Evolutionary conservation across 1,284 basidiomycete genomes (phyloP).

Genomic region (Ustilago cynodontis): DNA sequence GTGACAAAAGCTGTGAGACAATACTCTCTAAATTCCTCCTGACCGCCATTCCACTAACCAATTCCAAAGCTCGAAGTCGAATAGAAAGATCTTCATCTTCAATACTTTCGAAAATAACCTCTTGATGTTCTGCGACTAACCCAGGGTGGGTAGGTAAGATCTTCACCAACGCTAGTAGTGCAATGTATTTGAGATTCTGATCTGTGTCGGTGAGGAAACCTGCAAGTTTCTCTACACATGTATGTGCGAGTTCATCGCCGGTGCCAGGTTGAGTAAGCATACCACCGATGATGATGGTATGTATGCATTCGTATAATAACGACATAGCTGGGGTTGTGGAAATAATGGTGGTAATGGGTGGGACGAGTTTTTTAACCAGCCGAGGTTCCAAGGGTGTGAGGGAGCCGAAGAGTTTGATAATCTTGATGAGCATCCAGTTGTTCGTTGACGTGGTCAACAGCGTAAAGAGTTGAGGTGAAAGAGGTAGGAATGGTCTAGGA

Average conservation of each 20-base stretch:
- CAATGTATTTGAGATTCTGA: conserved; percentile 95
- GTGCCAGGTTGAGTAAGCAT: conserved; percentile 76
- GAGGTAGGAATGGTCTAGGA: conserved; percentile 60
- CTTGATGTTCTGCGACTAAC: conserved; percentile 90
- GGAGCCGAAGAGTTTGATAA: conserved; percentile 79
- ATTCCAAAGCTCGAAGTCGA: conserved; percentile 91
- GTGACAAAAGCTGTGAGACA: conserved; percentile 85
- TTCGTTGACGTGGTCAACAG: conserved; percentile 94
- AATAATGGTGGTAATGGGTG: conserved; percentile 93
- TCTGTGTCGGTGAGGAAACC: conserved; percentile 91
- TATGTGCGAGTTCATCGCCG: conserved; percentile 80
- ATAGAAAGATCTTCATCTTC: conserved; percentile 96
- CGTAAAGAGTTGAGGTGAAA: conserved; percentile 91
- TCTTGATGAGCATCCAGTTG: conserved; percentile 99
- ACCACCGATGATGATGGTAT: conserved; percentile 95
- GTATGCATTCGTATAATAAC: conserved; percentile 95
- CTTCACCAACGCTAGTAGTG: conserved; percentile 92
- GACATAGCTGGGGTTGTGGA: conserved; percentile 95
- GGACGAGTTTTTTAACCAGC: conserved; percentile 90
- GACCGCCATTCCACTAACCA: conserved; percentile 90
- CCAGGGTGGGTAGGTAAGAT: conserved; percentile 93
- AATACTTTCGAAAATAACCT: conserved; percentile 88
- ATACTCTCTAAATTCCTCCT: conserved; percentile 86
- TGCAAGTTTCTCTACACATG: conserved; percentile 93
- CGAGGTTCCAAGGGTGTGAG: conserved; percentile 88